phyloP scores from a whole-genome alignment of 371 early-diverging fungal species.

The Basidiobolus meristosporus region DNA sequence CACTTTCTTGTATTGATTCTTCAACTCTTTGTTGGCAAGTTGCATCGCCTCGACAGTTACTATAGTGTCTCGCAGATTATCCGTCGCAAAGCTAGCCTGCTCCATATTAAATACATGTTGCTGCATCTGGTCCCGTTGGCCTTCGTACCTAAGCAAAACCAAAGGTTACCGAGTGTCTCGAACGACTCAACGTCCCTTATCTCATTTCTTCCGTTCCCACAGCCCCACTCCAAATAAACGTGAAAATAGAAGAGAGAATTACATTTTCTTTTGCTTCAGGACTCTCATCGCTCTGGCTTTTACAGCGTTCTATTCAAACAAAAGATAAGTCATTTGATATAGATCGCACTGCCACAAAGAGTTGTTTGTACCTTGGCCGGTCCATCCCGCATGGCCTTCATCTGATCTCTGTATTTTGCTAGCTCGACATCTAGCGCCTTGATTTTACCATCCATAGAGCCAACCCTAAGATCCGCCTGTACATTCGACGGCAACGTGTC shows the following conservation, averaged over 20 bases:
- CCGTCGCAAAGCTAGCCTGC: slow-evolving; percentile 82
- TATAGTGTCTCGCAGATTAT: slow-evolving; percentile 84
- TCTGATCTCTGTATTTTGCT: slow-evolving; percentile 73
- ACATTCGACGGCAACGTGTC: neutral
- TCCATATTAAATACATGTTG: slow-evolving; percentile 97
- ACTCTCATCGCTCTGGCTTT: slow-evolving; percentile 81
- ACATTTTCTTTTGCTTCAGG: slow-evolving; percentile 82
- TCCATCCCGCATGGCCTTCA: slow-evolving; percentile 83
- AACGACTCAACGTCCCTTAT: too few species aligned
- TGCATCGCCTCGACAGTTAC: slow-evolving; percentile 91
- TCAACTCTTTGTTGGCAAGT: slow-evolving; percentile 77
- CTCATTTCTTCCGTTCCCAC: too few species aligned
- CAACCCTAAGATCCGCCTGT: slow-evolving; percentile 72
- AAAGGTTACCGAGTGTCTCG: too few species aligned
- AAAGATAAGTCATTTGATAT: slow-evolving; percentile 1
- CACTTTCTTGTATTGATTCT: slow-evolving; percentile 83
- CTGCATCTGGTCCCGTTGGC: slow-evolving; percentile 77
- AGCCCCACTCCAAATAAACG: neutral
- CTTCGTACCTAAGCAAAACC: slow-evolving; percentile 43
- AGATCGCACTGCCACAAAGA: neutral
- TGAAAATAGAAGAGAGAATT: slow-evolving; percentile 4
- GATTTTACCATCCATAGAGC: slow-evolving; percentile 80
- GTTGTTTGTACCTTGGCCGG: slow-evolving; percentile 52
- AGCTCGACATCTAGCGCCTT: slow-evolving; percentile 83
- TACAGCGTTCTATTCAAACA: slow-evolving; percentile 35